phyloP scores from a whole-genome alignment of 179 eudicot species.

The Spergularia azorica region DNA sequence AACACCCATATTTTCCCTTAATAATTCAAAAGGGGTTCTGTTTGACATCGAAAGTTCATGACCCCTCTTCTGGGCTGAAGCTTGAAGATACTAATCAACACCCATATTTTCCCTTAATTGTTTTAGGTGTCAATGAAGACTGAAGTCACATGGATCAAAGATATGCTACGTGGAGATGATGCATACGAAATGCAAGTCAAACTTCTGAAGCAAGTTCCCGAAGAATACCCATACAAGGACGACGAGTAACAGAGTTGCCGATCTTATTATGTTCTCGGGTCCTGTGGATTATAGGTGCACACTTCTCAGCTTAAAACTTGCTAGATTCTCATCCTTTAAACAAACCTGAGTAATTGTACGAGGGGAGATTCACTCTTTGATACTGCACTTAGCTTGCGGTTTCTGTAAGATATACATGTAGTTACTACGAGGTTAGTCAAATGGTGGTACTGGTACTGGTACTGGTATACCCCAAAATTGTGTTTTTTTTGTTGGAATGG shows the following conservation, averaged over 20 bases:
- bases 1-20: no score
- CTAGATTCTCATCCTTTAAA: background rate
- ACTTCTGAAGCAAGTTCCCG: conserved; percentile 94
- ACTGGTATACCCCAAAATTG: no score
- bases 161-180: conserved; percentile 96
- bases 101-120: background rate
- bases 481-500: no score
- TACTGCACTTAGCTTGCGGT: background rate
- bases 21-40: no score
- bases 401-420: conserved; percentile 2
- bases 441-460: no score
- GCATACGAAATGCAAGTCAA: conserved; percentile 90
- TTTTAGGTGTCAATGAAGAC: conserved; percentile 96
- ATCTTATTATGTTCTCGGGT: background rate
- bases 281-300: background rate
- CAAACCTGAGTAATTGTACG: background rate
- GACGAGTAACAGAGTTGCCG: conserved; percentile 49
- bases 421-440: background rate
- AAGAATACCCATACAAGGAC: conserved; percentile 99
- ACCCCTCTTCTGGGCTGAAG: background rate
- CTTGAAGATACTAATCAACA: background rate
- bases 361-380: background rate
- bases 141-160: conserved; percentile 91
- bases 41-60: no score
- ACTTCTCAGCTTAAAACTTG: background rate